Base-by-base conservation (phyloP, 441 rosid genomes). In the Aquilaria agallochum region DNA sequence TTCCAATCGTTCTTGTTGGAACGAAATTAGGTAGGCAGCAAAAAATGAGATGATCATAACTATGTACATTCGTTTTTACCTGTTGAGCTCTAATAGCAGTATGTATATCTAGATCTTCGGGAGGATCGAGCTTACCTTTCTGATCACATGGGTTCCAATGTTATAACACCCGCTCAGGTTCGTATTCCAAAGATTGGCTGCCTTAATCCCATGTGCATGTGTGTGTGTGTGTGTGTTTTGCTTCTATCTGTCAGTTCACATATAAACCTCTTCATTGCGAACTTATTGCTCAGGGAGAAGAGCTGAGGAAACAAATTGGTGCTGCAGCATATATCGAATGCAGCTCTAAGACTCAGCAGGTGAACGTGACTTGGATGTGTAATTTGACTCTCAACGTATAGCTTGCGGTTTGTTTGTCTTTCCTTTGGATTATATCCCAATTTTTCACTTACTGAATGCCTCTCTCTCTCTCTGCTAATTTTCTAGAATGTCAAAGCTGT, bases 291-390 rank as follows among this genome's bases (percentile, higher is more conserved):
- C 52, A 90, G 99, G 99, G 98, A 60, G 96, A 91, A 74, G 97
- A 95, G 65, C 75, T 95, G 64, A 88, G 97, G 82, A 95, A 86
- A 71, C 97, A 89, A 74, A 92, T 95, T 45, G 99, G 98, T 11
- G 98, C 98, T 40, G 87, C 96, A 30, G 95, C 99, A 46, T 95
- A 95, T 71, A 89, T 95, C 0, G 97, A 95, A 62, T 92, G 99
- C 69, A 92, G 99, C 80, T 95, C 98, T 31, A 95, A 95, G 76
- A 88, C 99, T 63, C 99, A 92, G 73, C 99, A 89, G 87, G 98
- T 95, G 60, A 75, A 44, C 12, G 56, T 32, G 45, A 12, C 45
- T 55, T 62, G 53, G 54, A 8, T 31, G 5, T 66, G 5, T 31
- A 46, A 12, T 32, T 50, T 59, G 27, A 15, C 27, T 20, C 31